phyloP scores from a whole-genome alignment of 139 green algal genomes.

The Chlamydomonas asymmetrica region DNA sequence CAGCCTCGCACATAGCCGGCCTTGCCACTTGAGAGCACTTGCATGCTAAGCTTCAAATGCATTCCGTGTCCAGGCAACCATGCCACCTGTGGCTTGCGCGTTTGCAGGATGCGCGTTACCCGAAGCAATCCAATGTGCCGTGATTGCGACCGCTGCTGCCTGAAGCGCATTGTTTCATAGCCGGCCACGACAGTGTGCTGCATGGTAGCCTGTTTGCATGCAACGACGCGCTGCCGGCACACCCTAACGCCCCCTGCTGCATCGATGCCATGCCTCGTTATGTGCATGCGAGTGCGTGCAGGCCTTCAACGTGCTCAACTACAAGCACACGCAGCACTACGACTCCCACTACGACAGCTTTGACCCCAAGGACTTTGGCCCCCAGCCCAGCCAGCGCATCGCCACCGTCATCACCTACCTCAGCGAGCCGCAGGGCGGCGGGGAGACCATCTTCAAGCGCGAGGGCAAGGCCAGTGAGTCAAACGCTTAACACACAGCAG shows the following conservation, averaged over 20 bases:
- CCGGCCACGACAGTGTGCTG: too few species aligned
- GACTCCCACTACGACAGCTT: constrained; percentile 62
- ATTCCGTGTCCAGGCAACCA: not conserved
- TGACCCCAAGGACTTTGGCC: constrained; percentile 44
- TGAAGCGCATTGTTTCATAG: too few species aligned
- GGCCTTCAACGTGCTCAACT: constrained; percentile 48
- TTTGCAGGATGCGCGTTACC: constrained; percentile 18
- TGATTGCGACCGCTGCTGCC: too few species aligned
- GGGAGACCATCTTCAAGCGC: constrained; percentile 67
- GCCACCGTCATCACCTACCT: constrained; percentile 81
- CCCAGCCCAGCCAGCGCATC: constrained; percentile 66
- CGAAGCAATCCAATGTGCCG: too few species aligned
- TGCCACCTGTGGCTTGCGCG: not conserved
- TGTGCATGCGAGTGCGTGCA: not conserved
- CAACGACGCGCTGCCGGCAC: too few species aligned
- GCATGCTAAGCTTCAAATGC: too few species aligned
- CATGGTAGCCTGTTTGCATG: too few species aligned
- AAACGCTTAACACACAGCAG: too few species aligned
- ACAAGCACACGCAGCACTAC: constrained; percentile 56
- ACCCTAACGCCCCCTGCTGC: constrained; percentile 30
- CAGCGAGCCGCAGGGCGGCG: constrained; percentile 55
- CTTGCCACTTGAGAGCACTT: too few species aligned
- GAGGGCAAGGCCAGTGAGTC: constrained; percentile 69
- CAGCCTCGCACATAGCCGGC: too few species aligned
- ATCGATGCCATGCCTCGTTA: not conserved